phyloP scores from a whole-genome alignment of 1,139 yeast genomes.

The Blastobotrys apis region DNA sequence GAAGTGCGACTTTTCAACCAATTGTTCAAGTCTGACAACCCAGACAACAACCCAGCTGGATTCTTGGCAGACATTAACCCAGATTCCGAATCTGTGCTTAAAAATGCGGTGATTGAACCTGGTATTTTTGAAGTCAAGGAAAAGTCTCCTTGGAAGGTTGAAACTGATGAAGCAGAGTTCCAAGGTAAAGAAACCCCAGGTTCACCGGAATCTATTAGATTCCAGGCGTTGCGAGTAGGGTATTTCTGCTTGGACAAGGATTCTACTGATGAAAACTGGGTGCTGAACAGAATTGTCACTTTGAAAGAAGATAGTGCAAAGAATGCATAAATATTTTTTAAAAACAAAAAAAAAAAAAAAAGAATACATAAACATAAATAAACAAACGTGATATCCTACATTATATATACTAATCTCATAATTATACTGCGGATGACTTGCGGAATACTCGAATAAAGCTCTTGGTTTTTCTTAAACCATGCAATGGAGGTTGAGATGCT shows the following conservation, averaged over 20 bases:
- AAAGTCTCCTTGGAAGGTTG: slow-evolving; percentile 61
- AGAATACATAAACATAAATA: not conserved
- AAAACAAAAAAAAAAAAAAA: not conserved
- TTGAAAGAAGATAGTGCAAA: slow-evolving; percentile 60
- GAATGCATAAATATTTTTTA: slow-evolving; percentile 9
- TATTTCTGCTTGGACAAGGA: slow-evolving; percentile 92
- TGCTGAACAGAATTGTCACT: slow-evolving; percentile 84
- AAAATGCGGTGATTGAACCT: slow-evolving; percentile 70
- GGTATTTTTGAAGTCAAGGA: slow-evolving; percentile 64
- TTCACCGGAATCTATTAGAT: slow-evolving; percentile 80
- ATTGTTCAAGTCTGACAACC: slow-evolving; percentile 88
- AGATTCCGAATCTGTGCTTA: slow-evolving; percentile 65
- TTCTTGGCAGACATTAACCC: slow-evolving; percentile 78
- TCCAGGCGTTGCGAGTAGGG: slow-evolving; percentile 97
- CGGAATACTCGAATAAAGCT: slow-evolving; percentile 4
- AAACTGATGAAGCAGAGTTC: slow-evolving; percentile 25
- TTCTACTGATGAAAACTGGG: slow-evolving; percentile 52
- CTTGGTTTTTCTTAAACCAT: slow-evolving; percentile 4
- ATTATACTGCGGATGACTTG: not conserved
- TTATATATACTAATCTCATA: not conserved
- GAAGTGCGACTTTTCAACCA: slow-evolving; percentile 88
- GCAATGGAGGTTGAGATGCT: not conserved
- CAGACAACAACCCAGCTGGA: slow-evolving; percentile 83
- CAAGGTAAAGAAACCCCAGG: slow-evolving; percentile 55
- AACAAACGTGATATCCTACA: not conserved